Evolutionary conservation across 441 rosid genomes (phyloP).

Genomic region (Mallotus japonicus): DNA sequence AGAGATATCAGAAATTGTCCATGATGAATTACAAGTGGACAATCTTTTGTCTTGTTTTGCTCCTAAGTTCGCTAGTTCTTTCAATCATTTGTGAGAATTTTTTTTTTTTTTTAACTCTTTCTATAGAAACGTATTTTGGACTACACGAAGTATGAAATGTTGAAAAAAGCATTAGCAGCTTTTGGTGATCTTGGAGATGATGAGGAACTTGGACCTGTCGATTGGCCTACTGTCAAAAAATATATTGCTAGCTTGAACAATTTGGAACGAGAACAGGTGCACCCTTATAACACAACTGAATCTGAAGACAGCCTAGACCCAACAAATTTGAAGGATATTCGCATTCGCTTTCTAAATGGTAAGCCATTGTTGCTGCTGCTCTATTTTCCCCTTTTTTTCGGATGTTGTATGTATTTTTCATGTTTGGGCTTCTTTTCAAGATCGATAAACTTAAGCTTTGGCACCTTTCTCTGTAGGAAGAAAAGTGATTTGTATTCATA

Average conservation of each 20-base stretch:
- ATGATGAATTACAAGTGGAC: too few relatives aligned
- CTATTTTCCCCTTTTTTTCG: background rate
- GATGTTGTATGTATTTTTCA: background rate
- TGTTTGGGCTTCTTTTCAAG: too few relatives aligned
- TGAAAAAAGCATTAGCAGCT: constrained; percentile 71
- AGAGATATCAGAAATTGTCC: too few relatives aligned
- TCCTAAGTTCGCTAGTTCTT: too few relatives aligned
- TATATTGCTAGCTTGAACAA: constrained; percentile 61
- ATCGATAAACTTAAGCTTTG: too few relatives aligned
- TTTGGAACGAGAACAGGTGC: constrained; percentile 42
- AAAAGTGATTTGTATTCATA: too few relatives aligned
- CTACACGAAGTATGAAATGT: constrained; percentile 82
- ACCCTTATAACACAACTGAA: constrained; percentile 39
- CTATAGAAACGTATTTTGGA: constrained; percentile 76
- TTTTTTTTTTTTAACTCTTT: background rate
- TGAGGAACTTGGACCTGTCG: constrained; percentile 95
- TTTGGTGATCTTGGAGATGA: constrained; percentile 89
- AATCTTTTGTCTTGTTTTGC: too few relatives aligned
- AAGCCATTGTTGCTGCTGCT: constrained; percentile 15
- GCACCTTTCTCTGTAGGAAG: too few relatives aligned
- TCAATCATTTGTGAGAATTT: too few relatives aligned
- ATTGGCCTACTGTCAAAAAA: constrained; percentile 75
- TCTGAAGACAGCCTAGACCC: constrained; percentile 49
- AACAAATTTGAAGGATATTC: constrained; percentile 62
- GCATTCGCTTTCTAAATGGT: constrained; percentile 86